Conservation (phyloP, 306 rosid species). For the Trifolium fragiferum region DNA sequence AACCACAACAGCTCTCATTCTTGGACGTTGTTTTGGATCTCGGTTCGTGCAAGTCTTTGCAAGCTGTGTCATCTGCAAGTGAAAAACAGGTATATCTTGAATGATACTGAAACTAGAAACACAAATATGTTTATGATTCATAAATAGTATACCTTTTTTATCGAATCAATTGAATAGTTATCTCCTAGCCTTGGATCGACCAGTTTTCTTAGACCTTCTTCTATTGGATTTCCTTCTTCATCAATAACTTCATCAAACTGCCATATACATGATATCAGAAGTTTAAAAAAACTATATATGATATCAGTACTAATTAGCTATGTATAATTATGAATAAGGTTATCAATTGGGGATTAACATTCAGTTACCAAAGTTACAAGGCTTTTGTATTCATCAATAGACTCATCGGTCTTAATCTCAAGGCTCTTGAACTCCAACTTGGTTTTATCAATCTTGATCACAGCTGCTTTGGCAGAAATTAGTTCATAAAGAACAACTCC, state of each 20-base stretch:
- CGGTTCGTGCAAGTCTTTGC: neutral
- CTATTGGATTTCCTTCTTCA: constrained; percentile 50
- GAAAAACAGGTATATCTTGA: neutral
- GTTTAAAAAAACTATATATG: no score
- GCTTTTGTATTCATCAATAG: neutral
- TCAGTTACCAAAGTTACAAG: constrained; percentile 10
- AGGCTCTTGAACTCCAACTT: neutral
- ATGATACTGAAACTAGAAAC: neutral
- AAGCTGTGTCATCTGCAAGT: constrained; percentile 5
- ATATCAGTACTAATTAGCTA: neutral
- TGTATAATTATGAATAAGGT: neutral
- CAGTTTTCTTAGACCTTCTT: constrained; percentile 65
- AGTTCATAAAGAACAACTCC: constrained; percentile 92
- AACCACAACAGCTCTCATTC: neutral
- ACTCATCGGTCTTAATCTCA: neutral
- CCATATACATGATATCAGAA: neutral
- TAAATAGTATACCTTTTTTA: constrained; percentile 54
- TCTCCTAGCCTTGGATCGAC: constrained; percentile 85
- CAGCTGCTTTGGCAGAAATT: constrained; percentile 87
- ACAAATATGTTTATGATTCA: neutral
- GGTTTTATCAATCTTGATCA: constrained; percentile 39
- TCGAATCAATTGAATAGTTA: constrained; percentile 71
- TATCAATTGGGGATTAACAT: neutral
- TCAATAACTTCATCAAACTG: constrained; percentile 81
- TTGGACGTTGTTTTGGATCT: constrained; percentile 2